Evolutionary conservation across 345 rosid genomes (phyloP), one percentile per base, ranked within the genome.

Genomic region (Linum tenue): DNA sequence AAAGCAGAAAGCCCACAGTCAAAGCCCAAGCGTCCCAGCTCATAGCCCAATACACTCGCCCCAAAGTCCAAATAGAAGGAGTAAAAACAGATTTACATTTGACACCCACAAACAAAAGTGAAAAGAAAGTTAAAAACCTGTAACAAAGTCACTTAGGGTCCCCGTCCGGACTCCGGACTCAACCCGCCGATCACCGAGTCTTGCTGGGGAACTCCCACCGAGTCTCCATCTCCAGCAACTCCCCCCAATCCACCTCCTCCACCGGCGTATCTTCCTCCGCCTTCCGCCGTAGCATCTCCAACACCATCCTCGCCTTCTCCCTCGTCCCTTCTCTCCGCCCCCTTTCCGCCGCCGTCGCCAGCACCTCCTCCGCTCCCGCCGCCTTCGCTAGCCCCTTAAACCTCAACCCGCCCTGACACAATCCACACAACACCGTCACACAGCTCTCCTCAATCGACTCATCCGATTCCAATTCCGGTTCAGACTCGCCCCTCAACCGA

Each of bases 171-270:
- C 31, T n/a, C n/a, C n/a, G n/a, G 31, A 62, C 50, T 39, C 64
- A 22, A 12, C 50, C 35, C n/a, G 10, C 50, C 35, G 48, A 16
- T 43, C 51, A 16, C 44, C 48, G 64, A 41, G 51, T 62, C 17
- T 15, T 15, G 11, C 50, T 0, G 36, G 5, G 64, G 56, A 73
- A 66, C 15, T 75, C 86, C 55, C 87, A 79, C 48, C 53, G 53
- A 48, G 12, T 48, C 7, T 48, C 53, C 14, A 48, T 15, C 14
- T 85, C 83, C 1, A 94, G 85, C 81, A 90, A 63, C 8, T 79
- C 88, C 69, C 88, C 96, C 98, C 98, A 92, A 70, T 88, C 84
- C 65, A 84, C 71, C 64, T 72, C 80, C 35, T 84, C 88, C 59
- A 22, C 31, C 31, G 77, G 80, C 58, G 72, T 85, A 60, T 72